Evolutionary conservation across 1,284 basidiomycete genomes (phyloP), one percentile per base, ranked within the genome.

Genomic region (Gomphus sp.): DNA sequence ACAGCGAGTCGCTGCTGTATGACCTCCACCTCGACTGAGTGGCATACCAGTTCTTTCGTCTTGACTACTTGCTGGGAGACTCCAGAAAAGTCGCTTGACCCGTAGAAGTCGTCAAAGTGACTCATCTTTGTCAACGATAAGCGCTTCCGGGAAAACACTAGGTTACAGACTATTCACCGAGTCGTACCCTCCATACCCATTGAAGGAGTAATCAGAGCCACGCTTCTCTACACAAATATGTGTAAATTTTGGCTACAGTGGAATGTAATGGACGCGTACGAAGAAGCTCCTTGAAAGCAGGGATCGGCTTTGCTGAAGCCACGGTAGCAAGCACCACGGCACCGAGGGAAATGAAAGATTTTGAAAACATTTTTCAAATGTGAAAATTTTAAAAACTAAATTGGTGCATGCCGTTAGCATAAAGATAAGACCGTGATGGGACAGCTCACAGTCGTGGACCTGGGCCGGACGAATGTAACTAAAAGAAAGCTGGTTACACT

Each of bases 21-120:
- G 39, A 65, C 55, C 22, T 58, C 52, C 47, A 66, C 59, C 18
- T 62, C 52, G 39, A 50, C 41, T 12, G 62, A 49, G 10, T 61
- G 51, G 58, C 65, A 66, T 16, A 64, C 63, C 14, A 66, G 37
- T 18, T 63, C 49, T 52, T 64, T 28, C 12, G 63, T 53, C 31
- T 52, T 55, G 28, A 66, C 56, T 50, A 65, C 44, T 0, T 55
- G 64, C 56, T 63, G 59, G 10, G 55, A 47, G 12, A 55, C 59
- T 31, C 60, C 55, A 37, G 59, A 61, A 55, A 64, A 66, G 60
- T 66, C 64, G 50, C 51, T 52, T 4, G 58, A 52, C 14, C 65
- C 65, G 52, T 61, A 65, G 61, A 66, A 66, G 56, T 66, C 54
- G 48, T 66, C 65, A 51, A 66, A 65, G 54, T 64, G 60, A 52